Conservation (phyloP, 441 rosid species). For the Dalechampia spathulata region DNA sequence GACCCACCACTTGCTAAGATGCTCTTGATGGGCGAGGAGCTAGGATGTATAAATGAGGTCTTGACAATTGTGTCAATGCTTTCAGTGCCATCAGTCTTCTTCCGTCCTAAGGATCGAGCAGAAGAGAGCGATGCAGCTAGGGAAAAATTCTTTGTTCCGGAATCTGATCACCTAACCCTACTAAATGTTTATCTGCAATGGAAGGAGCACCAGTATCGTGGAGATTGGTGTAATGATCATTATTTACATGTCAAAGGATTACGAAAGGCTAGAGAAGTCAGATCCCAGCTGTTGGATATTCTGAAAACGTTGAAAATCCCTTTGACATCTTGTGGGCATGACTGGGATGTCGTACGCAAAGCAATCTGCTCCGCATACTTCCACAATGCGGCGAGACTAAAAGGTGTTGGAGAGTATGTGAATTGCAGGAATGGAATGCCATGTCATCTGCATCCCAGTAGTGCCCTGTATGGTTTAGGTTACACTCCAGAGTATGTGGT, state of each 20-base stretch:
- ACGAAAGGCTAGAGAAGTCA: constrained; percentile 79
- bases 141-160: constrained; percentile 91
- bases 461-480: constrained; percentile 86
- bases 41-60: constrained; percentile 79
- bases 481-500: constrained; percentile 84
- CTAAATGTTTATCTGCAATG: constrained; percentile 87
- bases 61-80: constrained; percentile 97
- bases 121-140: constrained; percentile 97
- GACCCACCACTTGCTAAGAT: constrained; percentile 98
- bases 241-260: constrained; percentile 86
- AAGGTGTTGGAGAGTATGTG: constrained; percentile 92
- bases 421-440: constrained; percentile 89
- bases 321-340: constrained; percentile 64
- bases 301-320: constrained; percentile 82
- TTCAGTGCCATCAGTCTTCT: constrained; percentile 98
- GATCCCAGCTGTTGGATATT: constrained; percentile 93
- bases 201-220: constrained; percentile 90
- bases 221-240: constrained; percentile 92
- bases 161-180: constrained; percentile 86
- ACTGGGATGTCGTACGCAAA: constrained; percentile 74
- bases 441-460: constrained; percentile 92
- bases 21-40: constrained; percentile 89
- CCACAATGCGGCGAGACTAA: constrained; percentile 81
- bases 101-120: constrained; percentile 88
- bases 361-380: constrained; percentile 95